These are phyloP conservation scores for Leptomonas pyrrhocoris DNA, from an alignment of 208 protist genomes.

Conservation along the genomic window DNA sequence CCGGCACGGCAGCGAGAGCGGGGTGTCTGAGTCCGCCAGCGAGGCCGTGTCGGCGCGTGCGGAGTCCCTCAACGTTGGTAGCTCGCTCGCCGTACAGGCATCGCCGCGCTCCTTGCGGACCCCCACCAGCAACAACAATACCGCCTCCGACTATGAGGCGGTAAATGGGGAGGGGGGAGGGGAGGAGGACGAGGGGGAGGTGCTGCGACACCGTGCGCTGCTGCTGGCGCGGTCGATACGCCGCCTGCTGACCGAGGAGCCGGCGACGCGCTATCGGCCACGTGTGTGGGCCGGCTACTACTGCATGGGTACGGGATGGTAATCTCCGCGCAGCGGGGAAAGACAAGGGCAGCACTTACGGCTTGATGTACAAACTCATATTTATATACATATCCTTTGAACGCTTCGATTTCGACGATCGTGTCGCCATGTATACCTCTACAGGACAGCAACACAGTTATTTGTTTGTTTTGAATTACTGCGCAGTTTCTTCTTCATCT, in stretches of 20 bases:
- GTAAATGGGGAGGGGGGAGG: constrained; percentile 5
- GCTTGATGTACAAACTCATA: too few species aligned
- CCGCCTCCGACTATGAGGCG: background rate
- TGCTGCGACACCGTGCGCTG: constrained; percentile 46
- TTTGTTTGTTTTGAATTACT: too few species aligned
- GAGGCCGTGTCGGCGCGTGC: background rate
- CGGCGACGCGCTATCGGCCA: constrained; percentile 70
- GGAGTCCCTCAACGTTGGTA: background rate
- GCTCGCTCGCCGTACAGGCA: too few species aligned
- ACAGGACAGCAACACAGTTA: too few species aligned
- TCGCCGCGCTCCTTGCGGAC: too few species aligned
- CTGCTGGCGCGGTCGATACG: constrained; percentile 72
- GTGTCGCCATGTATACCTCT: background rate
- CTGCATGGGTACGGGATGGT: constrained; percentile 72
- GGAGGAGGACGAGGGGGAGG: constrained; percentile 10
- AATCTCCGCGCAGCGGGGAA: background rate
- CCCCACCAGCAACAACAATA: background rate
- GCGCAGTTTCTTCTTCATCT: too few species aligned
- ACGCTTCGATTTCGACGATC: too few species aligned
- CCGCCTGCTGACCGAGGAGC: constrained; percentile 60
- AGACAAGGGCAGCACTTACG: too few species aligned
- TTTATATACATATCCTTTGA: too few species aligned
- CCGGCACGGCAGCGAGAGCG: background rate
- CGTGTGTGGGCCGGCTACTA: constrained; percentile 86
- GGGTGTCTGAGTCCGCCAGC: background rate